Evolutionary conservation across 768 basidiomycete species (phyloP), one percentile per base, ranked within the genome.

Genomic region (Hemileccinum rubropunctum): DNA sequence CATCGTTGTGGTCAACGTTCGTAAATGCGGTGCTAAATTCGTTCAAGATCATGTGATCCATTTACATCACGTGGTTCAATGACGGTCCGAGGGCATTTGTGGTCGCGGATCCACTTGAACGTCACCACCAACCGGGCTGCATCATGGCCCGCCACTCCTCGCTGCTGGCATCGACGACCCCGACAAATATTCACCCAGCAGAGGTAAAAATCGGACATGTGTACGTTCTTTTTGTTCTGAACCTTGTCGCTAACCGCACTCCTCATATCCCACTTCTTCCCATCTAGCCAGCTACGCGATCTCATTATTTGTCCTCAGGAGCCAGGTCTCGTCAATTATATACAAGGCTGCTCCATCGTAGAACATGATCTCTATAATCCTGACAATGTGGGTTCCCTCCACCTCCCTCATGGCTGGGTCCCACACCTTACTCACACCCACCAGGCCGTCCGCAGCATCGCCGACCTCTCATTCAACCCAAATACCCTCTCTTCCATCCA

Each of bases 301-400:
- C 79, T 92, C 42, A 68, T 91, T 43, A 78, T 87, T 51, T 89
- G 87, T 65, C 88, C 88, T 1, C 73, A 79, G 6, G 79, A 83
- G 54, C 70, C 76, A 12, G 85, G 86, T 3, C 61, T 83, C 6
- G 77, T 88, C 33, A 83, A 81, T 65, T 88, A 86, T 56, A 72
- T 86, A 3, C 77, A 77, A 21, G 64, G 64, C 9, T 60, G 66
- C 32, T 72, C 75, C 23, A 81, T 88, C 45, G 68, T 83, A 20
- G 84, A 88, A 55, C 83, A 83, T 46, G 77, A 86, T 63, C 62
- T 86, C 9, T 63, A 73, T 38, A 58, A 63, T 30, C 76, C 78
- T 4, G 66, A 74, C 55, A 52, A 71, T 30, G 84, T 84, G 57
- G 45, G 80, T 72, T 40, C 21, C 41, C 34, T 39, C 32, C 41